Conservation (phyloP, 2,329 filamentous ascomycete genomes). For the Tolypocladium nubicola region DNA sequence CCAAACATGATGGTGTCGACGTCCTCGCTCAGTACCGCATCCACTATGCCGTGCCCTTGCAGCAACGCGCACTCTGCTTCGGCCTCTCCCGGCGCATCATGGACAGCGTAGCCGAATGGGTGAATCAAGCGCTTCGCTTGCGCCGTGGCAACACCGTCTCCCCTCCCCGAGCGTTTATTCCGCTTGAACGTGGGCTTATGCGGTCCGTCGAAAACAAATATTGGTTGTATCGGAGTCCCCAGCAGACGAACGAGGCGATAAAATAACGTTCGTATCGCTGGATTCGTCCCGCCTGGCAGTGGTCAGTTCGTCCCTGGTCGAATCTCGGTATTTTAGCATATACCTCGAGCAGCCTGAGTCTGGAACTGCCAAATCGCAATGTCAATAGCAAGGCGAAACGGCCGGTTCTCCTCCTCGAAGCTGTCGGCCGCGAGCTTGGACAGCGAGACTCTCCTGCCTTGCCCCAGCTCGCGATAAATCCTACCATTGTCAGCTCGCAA, state of each 20-base stretch:
- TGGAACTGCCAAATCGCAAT: constrained; percentile 98
- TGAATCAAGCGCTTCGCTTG: constrained; percentile 76
- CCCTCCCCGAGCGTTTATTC: constrained; percentile 60
- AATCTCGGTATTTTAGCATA: not conserved
- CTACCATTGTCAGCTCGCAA: constrained; percentile 32
- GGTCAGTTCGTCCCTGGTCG: constrained; percentile 1
- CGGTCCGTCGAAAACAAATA: constrained; percentile 86
- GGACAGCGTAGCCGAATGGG: constrained; percentile 73
- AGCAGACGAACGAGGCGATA: constrained; percentile 77
- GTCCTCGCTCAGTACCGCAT: constrained; percentile 91
- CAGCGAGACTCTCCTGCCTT: constrained; percentile 68
- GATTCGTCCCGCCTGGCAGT: constrained; percentile 64
- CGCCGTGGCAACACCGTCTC: constrained; percentile 57
- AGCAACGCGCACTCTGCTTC: constrained; percentile 91
- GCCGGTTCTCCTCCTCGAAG: constrained; percentile 57
- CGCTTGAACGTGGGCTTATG: constrained; percentile 82
- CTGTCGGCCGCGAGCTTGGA: constrained; percentile 73
- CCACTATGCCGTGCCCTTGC: constrained; percentile 72
- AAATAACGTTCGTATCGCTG: constrained; percentile 83
- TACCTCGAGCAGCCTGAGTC: constrained; percentile 68
- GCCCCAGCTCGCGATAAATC: constrained; percentile 82
- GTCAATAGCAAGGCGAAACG: constrained; percentile 82
- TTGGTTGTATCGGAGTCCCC: constrained; percentile 66
- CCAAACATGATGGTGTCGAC: constrained; percentile 98
- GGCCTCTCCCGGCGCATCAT: constrained; percentile 87